Evolutionary conservation across 2,329 filamentous ascomycete species (phyloP).

Genomic region (Ambrosiella beaveri): DNA sequence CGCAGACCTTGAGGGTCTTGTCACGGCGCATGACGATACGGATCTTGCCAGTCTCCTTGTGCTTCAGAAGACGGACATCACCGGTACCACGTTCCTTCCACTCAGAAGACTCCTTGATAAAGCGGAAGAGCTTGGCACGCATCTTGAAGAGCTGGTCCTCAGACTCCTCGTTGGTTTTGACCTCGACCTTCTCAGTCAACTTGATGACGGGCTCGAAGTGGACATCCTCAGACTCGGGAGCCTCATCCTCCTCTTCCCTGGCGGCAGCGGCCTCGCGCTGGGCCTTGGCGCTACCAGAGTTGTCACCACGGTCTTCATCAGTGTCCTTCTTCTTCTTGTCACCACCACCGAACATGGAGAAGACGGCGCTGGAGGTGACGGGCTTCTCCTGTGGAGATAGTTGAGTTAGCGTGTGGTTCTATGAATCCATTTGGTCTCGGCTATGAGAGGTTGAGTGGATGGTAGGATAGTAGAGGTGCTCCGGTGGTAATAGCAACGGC

Average conservation of each 20-base stretch:
- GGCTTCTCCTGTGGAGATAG: slow-evolving; percentile 19
- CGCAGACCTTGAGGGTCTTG: slow-evolving; percentile 99
- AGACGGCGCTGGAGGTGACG: slow-evolving; percentile 50
- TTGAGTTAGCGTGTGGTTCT: neutral
- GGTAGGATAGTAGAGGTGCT: neutral
- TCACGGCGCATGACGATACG: slow-evolving; percentile 96
- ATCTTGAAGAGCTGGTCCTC: slow-evolving; percentile 99
- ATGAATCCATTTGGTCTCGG: no score
- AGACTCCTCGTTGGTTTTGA: slow-evolving; percentile 93
- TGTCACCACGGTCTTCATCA: slow-evolving; percentile 66
- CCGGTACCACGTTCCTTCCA: slow-evolving; percentile 99
- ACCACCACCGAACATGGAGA: slow-evolving; percentile 97
- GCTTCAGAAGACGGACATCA: slow-evolving; percentile 90
- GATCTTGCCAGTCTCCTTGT: slow-evolving; percentile 97
- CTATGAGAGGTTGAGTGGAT: neutral
- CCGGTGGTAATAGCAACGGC: neutral
- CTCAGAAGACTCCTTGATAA: slow-evolving; percentile 76
- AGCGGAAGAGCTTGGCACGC: slow-evolving; percentile 99
- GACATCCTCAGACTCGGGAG: slow-evolving; percentile 76
- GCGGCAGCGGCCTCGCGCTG: slow-evolving; percentile 45
- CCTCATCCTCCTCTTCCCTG: slow-evolving; percentile 46
- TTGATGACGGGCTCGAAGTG: slow-evolving; percentile 95
- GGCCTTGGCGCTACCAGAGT: slow-evolving; percentile 74
- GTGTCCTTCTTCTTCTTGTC: slow-evolving; percentile 95
- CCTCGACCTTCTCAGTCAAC: slow-evolving; percentile 91